phyloP scores from a whole-genome alignment of 257 asterid species.

The Striga asiatica region DNA sequence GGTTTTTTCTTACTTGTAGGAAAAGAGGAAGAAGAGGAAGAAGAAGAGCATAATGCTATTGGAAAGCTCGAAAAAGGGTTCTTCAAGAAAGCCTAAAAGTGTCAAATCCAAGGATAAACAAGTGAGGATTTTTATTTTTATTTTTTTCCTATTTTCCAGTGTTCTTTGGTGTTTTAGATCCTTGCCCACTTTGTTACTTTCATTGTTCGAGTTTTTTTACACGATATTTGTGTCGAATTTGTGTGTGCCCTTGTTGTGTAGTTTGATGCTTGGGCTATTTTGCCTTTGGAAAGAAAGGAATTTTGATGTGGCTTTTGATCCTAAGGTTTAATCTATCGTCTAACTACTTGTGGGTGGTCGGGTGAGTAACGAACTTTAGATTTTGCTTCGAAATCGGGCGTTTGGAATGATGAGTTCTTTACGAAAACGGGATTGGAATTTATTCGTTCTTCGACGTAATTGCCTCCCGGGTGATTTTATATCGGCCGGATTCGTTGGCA shows the following conservation, averaged over 20 bases:
- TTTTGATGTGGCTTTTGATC: too few species aligned
- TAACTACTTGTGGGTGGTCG: too few species aligned
- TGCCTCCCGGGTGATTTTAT: not conserved
- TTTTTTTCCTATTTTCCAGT: slow-evolving; percentile 7
- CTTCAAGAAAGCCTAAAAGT: slow-evolving; percentile 24
- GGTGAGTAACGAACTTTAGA: not conserved
- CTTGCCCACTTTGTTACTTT: not conserved
- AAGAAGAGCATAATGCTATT: slow-evolving; percentile 15
- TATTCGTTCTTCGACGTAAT: not conserved
- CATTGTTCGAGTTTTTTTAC: not conserved
- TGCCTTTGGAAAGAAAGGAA: too few species aligned
- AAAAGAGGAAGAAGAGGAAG: slow-evolving; percentile 15
- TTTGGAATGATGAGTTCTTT: not conserved
- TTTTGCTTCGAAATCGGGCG: not conserved
- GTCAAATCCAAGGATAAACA: slow-evolving; percentile 35
- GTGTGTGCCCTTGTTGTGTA: not conserved
- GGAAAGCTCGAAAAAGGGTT: slow-evolving; percentile 29
- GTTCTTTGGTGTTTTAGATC: slow-evolving; percentile 20
- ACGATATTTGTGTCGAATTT: not conserved
- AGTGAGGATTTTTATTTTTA: slow-evolving; percentile 22
- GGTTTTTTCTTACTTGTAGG: slow-evolving; percentile 17
- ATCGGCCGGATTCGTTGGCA: not conserved
- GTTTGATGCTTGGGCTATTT: too few species aligned
- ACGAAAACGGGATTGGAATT: too few species aligned
- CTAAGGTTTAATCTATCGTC: too few species aligned